phyloP scores from a whole-genome alignment of 2,329 filamentous ascomycete genomes.

The Aureobasidium sp. region DNA sequence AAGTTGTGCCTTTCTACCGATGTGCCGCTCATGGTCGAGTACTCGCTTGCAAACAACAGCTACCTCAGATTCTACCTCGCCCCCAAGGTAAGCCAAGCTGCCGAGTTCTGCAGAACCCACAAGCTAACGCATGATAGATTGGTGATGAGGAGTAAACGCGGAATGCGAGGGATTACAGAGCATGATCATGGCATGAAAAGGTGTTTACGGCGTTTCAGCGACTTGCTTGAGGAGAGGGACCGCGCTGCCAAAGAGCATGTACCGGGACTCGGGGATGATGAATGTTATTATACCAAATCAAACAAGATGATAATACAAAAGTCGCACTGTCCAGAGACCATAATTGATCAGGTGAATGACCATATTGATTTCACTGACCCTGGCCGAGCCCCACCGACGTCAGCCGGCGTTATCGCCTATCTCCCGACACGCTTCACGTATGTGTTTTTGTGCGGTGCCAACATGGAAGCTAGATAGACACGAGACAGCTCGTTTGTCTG shows the following conservation, averaged over 20 bases:
- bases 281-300: conserved; percentile 11
- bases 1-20: conserved; percentile 93
- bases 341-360: background rate
- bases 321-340: background rate
- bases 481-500: background rate
- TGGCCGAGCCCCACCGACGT: background rate
- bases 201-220: conserved; percentile 14
- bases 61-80: conserved; percentile 96
- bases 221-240: background rate
- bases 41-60: conserved; percentile 70
- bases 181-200: conserved; percentile 11
- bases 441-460: background rate
- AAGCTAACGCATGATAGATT: conserved; percentile 51
- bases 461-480: background rate
- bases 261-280: background rate
- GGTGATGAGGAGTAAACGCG: conserved; percentile 53
- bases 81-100: conserved; percentile 66
- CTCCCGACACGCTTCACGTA: background rate
- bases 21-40: conserved; percentile 93
- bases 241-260: background rate
- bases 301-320: background rate
- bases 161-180: background rate
- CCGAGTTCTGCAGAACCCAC: background rate
- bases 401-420: conserved; percentile 13
- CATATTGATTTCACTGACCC: background rate